Evolutionary conservation across 305 asterid genomes (phyloP), one percentile per base, ranked within the genome.

Genomic region (Euphrasia arctica): DNA sequence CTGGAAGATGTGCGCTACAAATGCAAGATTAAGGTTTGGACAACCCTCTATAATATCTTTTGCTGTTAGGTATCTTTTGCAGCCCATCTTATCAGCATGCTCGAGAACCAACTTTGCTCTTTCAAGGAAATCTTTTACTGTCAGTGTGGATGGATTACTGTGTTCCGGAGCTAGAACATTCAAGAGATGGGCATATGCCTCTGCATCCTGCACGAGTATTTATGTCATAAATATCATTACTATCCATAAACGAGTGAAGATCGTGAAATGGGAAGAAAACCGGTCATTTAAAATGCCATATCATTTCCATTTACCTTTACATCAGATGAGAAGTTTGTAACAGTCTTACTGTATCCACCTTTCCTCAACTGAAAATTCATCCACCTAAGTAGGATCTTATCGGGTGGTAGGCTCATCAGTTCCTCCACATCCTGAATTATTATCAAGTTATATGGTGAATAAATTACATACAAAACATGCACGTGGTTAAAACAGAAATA

Each of bases 71-170:
- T 90, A 88, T 86, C 93, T 79, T 75, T 88, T 90, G 83, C 96
- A 93, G 54, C 95, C 99, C 99, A 93, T 88, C 74, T 76, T 88
- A 80, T 90, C 97, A 32, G 97, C 96, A 74, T 90, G 99, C 65
- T 86, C 95, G 72, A 93, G 90, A 48, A 93, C 95, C 68, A 90
- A 76, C 70, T 86, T 90, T 68, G 99, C 99, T 80, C 95, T 83
- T 78, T 81, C 85, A 10, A 87, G 63, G 66, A 66, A 73, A 75
- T 85, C 88, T 73, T 86, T 88, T 56, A 73, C 88, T 27, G 81
- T 80, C 69, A 90, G 73, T 27, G 83, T 82, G 48, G 88, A 75
- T 66, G 93, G 92, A 81, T 78, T 82, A 67, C 72, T 74, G 74
- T 82, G 83, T 79, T 93, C 99, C 7, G 97, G 96, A 58, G 97